Evolutionary conservation across 1,284 basidiomycete genomes (phyloP), one percentile per base, ranked within the genome.

Genomic region (Cystobasidium slooffiae): DNA sequence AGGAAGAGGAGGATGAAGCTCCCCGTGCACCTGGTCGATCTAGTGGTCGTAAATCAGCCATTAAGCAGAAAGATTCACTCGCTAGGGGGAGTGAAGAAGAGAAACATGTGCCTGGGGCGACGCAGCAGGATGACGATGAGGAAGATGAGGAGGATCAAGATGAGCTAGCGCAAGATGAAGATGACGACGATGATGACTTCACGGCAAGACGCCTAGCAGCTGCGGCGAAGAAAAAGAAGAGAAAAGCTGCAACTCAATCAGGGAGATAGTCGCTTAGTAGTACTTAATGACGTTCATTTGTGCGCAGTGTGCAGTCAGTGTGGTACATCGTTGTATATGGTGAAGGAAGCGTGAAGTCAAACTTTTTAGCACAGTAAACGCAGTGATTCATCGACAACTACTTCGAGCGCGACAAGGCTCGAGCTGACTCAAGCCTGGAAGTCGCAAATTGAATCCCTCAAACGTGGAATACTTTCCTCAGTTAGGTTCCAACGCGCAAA

Each of bases 81-180:
- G 51, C 22, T 10, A 53, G 56, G 8, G 69, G 69, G 16, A 62
- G 66, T 12, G 64, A 72, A 7, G 75, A 72, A 14, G 75, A 73
- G 14, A 16, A 51, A 31, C 20, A 41, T 22, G 24, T 43, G 18
- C 59, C 75, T 44, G 46, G 49, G 14, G 47, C 59, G 31, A 65
- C 55, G 24, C 47, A 64, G 53, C 63, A 24, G 22, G 67, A 16
- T 41, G 66, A 73, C 22, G 52, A 51, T 22, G 64, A 53, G 6
- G 68, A 73, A 55, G 74, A 75, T 49, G 61, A 75, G 53, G 77
- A 75, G 5, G 73, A 74, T 46, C 75, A 49, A 18, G 65, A 76
- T 16, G 69, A 75, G 51, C 58, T 70, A 31, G 53, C 61, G 37
- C 64, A 75, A 7, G 76, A 77, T 16, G 76, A 77, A 31, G 75